Evolutionary conservation across 371 early-diverging fungal species (phyloP), one percentile per base, ranked within the genome.

Genomic region (Apophysomyces trapeziformis): DNA sequence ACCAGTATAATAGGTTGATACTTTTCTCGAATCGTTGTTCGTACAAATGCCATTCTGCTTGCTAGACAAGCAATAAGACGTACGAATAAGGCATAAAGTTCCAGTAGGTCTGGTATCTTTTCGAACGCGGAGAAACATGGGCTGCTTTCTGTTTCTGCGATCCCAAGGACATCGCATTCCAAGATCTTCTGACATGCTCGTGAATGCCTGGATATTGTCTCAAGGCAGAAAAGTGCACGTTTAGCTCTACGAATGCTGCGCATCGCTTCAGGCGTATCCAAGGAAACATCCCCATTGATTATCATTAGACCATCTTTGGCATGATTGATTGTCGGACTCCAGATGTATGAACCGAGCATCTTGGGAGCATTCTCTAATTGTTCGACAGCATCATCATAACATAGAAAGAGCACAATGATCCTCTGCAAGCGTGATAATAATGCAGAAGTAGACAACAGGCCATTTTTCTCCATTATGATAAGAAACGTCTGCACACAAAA

Each of bases 51-150:
- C 5, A 69, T 71, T 2, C 67, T 66, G 8, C 64, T 60, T 0
- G 68, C 68, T 6, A 78, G 46, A 26, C 70, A 67, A 26, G 79
- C 73, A 35, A 78, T 63, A 39, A 73, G 68, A 0, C 66, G 70
- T 1, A 65, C 67, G 58, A 71, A 71, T 0, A 68, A 60, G 0
- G 70, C 72, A 45, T 75, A 75, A 5, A 78, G 39, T 5, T 59
- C 38, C 0, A 75, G 60, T 2, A 68, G 9, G 0, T 41, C 57
- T 13, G 60, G 7, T 5, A 65, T 50, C 36, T 46, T 32, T 38
- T 64, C 57, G 1, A 70, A 39, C 5, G 46, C 21, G 1, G 58
- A 37, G 2, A 61, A 58, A 1, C 13, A 5, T 6, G 71, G 66
- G 5, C 68, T 63, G 8, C 57, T 61, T 0, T 46, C 58, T 0